These are phyloP conservation scores for Daedalea quercina DNA, from an alignment of 768 basidiomycete genomes.

Conservation along the genomic window DNA sequence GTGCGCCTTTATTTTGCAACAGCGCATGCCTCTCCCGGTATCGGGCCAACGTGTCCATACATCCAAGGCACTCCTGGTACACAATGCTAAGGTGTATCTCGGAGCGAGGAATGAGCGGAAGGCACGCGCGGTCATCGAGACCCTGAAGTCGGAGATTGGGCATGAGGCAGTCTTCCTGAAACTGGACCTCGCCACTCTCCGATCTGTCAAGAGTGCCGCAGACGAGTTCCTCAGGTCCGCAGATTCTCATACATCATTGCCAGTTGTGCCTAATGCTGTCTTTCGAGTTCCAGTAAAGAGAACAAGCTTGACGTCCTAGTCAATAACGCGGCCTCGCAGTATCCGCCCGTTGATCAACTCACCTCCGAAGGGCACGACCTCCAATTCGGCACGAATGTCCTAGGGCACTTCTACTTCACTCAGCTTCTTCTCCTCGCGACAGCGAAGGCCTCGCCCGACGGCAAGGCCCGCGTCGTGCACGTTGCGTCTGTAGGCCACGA, in stretches of 20 bases:
- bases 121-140: constrained; percentile 38
- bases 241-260: no score
- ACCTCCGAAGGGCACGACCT: constrained; percentile 47
- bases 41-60: no score
- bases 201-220: constrained; percentile 30
- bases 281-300: constrained; percentile 30
- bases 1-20: constrained; percentile 27
- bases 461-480: constrained; percentile 39
- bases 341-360: constrained; percentile 28
- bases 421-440: constrained; percentile 39
- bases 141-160: constrained; percentile 39
- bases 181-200: constrained; percentile 35
- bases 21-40: no score
- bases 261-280: constrained; percentile 7
- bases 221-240: constrained; percentile 31
- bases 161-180: constrained; percentile 31
- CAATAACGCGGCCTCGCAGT: constrained; percentile 51
- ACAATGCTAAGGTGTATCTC: constrained; percentile 61
- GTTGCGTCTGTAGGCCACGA: constrained; percentile 34
- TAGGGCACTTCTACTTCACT: constrained; percentile 62
- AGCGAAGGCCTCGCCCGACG: constrained; percentile 28
- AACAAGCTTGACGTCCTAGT: constrained; percentile 38
- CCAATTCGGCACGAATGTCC: constrained; percentile 52
- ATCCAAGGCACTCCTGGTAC: constrained; percentile 38
- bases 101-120: constrained; percentile 39